Conservation (phyloP, 129 eudicot genomes). For the Flaveria brownii region DNA sequence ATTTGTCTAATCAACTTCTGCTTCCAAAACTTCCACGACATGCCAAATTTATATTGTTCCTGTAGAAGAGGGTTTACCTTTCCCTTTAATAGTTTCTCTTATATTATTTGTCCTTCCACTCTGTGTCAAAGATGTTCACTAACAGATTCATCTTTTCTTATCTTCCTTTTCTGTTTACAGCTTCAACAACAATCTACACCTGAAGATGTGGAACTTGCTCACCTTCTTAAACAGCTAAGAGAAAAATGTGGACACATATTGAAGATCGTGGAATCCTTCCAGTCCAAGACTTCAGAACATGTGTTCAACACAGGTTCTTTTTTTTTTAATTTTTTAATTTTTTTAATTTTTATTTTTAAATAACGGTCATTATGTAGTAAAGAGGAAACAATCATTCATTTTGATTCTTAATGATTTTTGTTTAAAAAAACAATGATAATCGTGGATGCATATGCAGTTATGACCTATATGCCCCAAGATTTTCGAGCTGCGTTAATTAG, state of each 20-base stretch:
- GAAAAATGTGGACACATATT: slow-evolving; percentile 52
- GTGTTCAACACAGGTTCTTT: slow-evolving; percentile 75
- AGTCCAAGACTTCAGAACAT: slow-evolving; percentile 64
- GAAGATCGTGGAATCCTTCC: slow-evolving; percentile 54
- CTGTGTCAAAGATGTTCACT: not conserved
- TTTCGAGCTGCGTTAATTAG: slow-evolving; percentile 82
- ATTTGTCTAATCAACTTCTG: not conserved
- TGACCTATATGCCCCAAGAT: slow-evolving; percentile 97
- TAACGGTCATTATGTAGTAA: not conserved
- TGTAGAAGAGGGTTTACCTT: too few species aligned
- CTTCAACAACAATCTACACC: slow-evolving; percentile 55
- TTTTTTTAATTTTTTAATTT: not conserved
- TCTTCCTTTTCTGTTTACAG: slow-evolving; percentile 34
- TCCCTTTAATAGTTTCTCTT: not conserved
- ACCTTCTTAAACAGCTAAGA: slow-evolving; percentile 49
- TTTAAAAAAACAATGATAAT: not conserved
- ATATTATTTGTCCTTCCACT: not conserved
- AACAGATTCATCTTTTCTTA: not conserved
- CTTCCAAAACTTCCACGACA: not conserved
- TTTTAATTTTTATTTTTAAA: too few species aligned
- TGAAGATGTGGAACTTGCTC: slow-evolving; percentile 62
- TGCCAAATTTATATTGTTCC: not conserved
- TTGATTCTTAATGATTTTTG: slow-evolving; percentile 3
- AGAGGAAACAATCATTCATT: not conserved
- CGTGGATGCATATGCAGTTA: slow-evolving; percentile 48